These are phyloP conservation scores for Martiniozyma asiatica DNA, from an alignment of 1,139 yeast genomes.

Conservation along the genomic window DNA sequence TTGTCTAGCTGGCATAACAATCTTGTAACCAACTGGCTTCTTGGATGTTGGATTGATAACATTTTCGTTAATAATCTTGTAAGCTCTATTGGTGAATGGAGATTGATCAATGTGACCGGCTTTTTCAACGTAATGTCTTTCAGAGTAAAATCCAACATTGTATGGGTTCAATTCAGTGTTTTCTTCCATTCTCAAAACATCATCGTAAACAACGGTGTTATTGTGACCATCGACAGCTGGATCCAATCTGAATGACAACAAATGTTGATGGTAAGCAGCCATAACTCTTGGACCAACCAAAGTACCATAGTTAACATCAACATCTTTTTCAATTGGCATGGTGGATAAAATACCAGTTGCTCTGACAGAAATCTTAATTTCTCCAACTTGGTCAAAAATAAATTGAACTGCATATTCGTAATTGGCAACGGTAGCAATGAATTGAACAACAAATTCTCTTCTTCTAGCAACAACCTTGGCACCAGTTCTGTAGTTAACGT, in stretches of 20 bases:
- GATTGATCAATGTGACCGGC: conserved; percentile 67
- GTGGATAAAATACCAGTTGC: conserved; percentile 82
- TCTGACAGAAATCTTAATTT: conserved; percentile 71
- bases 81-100: conserved; percentile 64
- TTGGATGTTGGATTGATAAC: conserved; percentile 64
- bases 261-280: conserved; percentile 87
- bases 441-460: conserved; percentile 76
- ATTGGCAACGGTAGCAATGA: conserved; percentile 83
- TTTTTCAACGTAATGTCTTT: conserved; percentile 55
- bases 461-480: conserved; percentile 71
- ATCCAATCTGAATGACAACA: conserved; percentile 74
- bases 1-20: conserved; percentile 67
- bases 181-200: conserved; percentile 53
- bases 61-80: conserved; percentile 71
- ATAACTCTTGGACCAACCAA: conserved; percentile 75
- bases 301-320: conserved; percentile 64
- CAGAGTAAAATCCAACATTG: conserved; percentile 64
- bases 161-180: conserved; percentile 50
- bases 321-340: conserved; percentile 72
- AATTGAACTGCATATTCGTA: conserved; percentile 75
- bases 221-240: conserved; percentile 81
- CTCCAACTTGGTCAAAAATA: conserved; percentile 75
- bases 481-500: conserved; percentile 70
- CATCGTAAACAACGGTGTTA: conserved; percentile 68
- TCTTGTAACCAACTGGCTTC: conserved; percentile 75